These are phyloP conservation scores for Bruguiera hainesii DNA, from an alignment of 441 rosid genomes.

Conservation along the genomic window DNA sequence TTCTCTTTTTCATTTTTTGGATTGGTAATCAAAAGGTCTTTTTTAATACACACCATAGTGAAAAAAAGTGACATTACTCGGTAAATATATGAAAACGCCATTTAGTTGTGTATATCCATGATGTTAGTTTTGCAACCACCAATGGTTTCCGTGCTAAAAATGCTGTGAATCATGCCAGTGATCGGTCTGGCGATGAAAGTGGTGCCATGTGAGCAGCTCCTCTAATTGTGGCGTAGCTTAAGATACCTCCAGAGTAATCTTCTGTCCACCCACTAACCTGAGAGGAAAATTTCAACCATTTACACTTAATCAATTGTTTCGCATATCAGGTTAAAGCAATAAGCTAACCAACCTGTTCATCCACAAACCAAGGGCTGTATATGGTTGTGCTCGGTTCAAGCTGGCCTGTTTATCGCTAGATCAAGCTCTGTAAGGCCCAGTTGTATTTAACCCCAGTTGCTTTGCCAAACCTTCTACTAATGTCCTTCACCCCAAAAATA, in stretches of 20 bases:
- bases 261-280: constrained; percentile 67
- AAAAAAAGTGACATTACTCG: no score
- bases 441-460: neutral
- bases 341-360: constrained; percentile 29
- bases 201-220: constrained; percentile 53
- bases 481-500: constrained; percentile 34
- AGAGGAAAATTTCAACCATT: neutral
- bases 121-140: neutral
- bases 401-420: no score
- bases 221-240: constrained; percentile 47
- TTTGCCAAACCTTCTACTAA: constrained; percentile 32
- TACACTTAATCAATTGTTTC: no score
- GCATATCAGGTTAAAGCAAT: no score
- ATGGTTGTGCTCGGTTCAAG: constrained; percentile 23
- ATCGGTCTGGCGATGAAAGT: constrained; percentile 42
- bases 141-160: constrained; percentile 39
- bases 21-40: no score
- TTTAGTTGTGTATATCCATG: no score
- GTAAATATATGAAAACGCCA: no score
- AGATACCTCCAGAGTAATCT: constrained; percentile 33
- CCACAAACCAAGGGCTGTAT: constrained; percentile 42
- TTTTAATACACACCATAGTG: no score
- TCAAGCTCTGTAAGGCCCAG: no score
- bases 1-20: no score
- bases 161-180: constrained; percentile 36